Base-by-base conservation (phyloP, 129 eudicot species). In the Centella asiatica region DNA sequence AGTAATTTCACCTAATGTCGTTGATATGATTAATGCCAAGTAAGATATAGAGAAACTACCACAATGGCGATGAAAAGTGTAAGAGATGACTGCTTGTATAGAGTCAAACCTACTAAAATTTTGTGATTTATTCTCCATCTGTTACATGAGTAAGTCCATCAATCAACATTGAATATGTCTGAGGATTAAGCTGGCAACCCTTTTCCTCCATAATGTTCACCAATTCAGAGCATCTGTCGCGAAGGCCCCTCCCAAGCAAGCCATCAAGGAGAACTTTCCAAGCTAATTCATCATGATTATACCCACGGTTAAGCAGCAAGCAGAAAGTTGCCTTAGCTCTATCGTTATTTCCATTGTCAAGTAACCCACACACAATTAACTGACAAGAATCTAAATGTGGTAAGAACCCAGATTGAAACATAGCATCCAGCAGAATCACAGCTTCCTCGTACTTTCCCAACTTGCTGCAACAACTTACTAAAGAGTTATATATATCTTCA, bases 201-300 rank as follows among this genome's bases (percentile, higher is more conserved):
- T 67, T 76, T 40, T 69, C 70, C 74, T 85, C 86, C 97, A 89
- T 89, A 46, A 85, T 48, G 37, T 61, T 67, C 19, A 83, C 69
- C 40, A 89, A 77, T 64, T 85, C 86, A 60, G 81, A 80, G 67
- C 81, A 85, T 59, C 53, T 72, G 45, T 78, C 68, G 60, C 57
- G 82, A 44, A 76, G 68, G 26, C 95, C 97, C 37, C 39, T 70
- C 72, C 76, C 81, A 22, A 85, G 70, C 56, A 89, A 67, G 11
- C 97, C 97, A 20, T 89, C 97, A 60, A 89, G 77, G 34, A 89
- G 73, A 73, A 89, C 64, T 67, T 76, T 85, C 97, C 97, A 89
- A 48, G 81, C 95, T 42, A 89, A 72, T 76, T 89, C 97, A 81
- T 89, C 97, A 46, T 77, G 62, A 83, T 83, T 81, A 60, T 83